Evolutionary conservation across 2,329 filamentous ascomycete species (phyloP), one percentile per base, ranked within the genome.

Genomic region (Xylariaceae sp.): DNA sequence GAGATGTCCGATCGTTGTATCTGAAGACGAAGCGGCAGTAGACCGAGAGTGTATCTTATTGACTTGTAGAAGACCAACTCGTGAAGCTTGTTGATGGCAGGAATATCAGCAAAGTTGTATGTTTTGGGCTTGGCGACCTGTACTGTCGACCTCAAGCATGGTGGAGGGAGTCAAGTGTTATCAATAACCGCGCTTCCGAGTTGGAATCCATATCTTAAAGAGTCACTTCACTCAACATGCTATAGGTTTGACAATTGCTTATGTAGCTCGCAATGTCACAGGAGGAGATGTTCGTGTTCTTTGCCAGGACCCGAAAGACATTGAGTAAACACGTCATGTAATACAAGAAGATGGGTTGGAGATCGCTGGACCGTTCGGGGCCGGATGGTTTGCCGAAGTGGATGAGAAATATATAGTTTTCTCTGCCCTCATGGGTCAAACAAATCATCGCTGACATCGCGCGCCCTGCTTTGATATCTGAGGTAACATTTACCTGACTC

Each of bases 391-490:
- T 50, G 57, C 71, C 1, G 66, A 69, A 47, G 50, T 73, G 1
- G 68, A 74, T 50, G 62, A 69, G 5, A 50, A 66, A n/a, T 69
- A 69, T 12, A 46, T 71, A 28, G 67, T 73, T n/a, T 59, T 74
- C 48, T 70, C 69, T 0, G 51, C 66, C 62, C 33, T 55, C 68
- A 1, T 61, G 66, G 40, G 60, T 72, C 6, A 69, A 68, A 44
- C 67, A 73, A 53, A 66, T 73, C 19, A 59, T 74, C 34, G 65
- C 67, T n/a, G 71, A 73, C 56, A 58, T 69, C 44, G 64, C 69
- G 40, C 66, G 64, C 42, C 71, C 71, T 6, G 62, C 40, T 31
- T 31, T 59, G n/a, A 51, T 60, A 36, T 38, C 51, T 11, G 12
- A 2, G 4, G 46, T 6, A 16, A 53, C 44, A 6, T 17, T 31